Base-by-base conservation (phyloP, 176 grass and related monocot species). In the Oryza rufipogon region DNA sequence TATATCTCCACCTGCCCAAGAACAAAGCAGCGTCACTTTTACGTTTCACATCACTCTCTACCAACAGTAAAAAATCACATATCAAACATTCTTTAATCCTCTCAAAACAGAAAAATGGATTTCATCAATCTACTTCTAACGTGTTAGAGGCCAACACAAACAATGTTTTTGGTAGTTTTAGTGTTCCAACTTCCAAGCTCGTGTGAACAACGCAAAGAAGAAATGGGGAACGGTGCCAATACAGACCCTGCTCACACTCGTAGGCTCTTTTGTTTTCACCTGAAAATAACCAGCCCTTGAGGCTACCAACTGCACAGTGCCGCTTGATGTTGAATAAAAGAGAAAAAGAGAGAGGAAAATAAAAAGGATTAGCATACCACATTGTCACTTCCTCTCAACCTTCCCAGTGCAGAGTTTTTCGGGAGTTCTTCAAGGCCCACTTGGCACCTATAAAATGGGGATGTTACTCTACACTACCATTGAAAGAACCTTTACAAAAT, bases 331-430 rank as follows among this genome's bases (percentile, higher is more conserved):
- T 42, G 44, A 6, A 56, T 2, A 14, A 73, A 38, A 41, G 8
- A 25, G 17, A 67, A 32, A 16, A 7, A 71, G 13, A 39, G 1
- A 48, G 33, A 36, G 26, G 26, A 26, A 26, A 26, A 70, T 11
- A 49, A 64, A 80, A 16, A 56, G 51, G 23, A 38, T 22, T 75
- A 72, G 23, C 82, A 78, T 98, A 98, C 96, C 92, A 95, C 91
- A 87, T 95, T 98, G 83, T 98, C 96, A 77, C 92, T 89, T 93
- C 96, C 95, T 89, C 87, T 98, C 74, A 98, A 88, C 84, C 92
- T 93, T 70, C 96, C 96, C 19, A 95, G 74, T 17, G 91, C 66
- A 85, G 96, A 95, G 81, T 95, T 87, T 87, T 93, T 98, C 61
- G 96, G 89, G 73, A 98, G 83, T 58, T 98, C 91, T 86, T 88